Evolutionary conservation across 108 stramenopile species (phyloP).

Genomic region (Fragilaria radians): DNA sequence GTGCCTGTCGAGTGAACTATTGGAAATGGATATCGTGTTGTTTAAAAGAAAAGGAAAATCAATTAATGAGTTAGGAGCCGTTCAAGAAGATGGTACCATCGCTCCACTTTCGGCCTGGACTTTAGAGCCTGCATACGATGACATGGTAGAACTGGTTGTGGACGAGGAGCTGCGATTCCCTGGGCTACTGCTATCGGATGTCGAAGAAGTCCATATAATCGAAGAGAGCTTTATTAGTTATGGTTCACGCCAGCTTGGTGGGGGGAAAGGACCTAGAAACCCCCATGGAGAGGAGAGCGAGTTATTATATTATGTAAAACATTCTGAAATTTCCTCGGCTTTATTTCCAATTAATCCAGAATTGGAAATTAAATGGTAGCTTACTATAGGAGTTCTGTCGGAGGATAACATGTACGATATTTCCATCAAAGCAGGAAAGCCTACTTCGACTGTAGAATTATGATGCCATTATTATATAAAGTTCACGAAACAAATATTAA

Average conservation of each 20-base stretch:
- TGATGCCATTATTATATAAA: too few relatives aligned
- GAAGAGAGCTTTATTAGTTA: slow-evolving; percentile 41
- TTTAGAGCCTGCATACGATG: slow-evolving; percentile 49
- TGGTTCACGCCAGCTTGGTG: slow-evolving; percentile 63
- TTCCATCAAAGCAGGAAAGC: neutral
- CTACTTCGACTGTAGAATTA: too few relatives aligned
- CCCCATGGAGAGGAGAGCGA: slow-evolving; percentile 85
- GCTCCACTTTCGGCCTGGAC: slow-evolving; percentile 65
- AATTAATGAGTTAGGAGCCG: slow-evolving; percentile 52
- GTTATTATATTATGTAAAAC: slow-evolving; percentile 64
- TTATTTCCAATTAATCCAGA: slow-evolving; percentile 48
- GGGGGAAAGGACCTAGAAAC: slow-evolving; percentile 66
- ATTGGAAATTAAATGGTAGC: slow-evolving; percentile 70
- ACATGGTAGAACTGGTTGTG: slow-evolving; percentile 62
- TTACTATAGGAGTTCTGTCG: too few relatives aligned
- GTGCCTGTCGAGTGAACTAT: too few relatives aligned
- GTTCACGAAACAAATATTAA: too few relatives aligned
- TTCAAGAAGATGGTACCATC: slow-evolving; percentile 62
- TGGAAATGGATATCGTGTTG: too few relatives aligned
- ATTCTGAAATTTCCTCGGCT: slow-evolving; percentile 29
- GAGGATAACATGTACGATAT: neutral
- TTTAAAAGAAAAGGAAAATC: too few relatives aligned
- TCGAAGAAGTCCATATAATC: slow-evolving; percentile 19
- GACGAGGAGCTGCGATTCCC: slow-evolving; percentile 66
- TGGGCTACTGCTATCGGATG: slow-evolving; percentile 15